A percentile compares a stretch with the other conserved stretches of the same genome.
Evolutionary conservation across 495 filamentous ascomycete genomes (phyloP).

Genomic region (Hypoxylon rickii): DNA sequence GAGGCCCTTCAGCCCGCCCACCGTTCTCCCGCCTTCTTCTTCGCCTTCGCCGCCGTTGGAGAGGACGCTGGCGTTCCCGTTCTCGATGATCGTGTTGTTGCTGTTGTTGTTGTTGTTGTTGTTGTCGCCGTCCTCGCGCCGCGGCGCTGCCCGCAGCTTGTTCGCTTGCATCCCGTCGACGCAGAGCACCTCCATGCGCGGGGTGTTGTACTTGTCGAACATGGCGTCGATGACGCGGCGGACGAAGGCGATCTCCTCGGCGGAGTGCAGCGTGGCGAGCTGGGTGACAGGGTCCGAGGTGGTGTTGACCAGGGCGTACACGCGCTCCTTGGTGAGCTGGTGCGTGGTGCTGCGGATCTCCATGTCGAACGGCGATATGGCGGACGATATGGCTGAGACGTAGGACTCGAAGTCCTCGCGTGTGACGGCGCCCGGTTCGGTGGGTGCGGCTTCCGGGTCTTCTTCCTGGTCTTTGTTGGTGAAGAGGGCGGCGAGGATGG

Average conservation of each 20-base stretch:
- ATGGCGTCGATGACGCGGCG: conserved; percentile 89
- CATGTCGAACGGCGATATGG: conserved; percentile 78
- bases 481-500: conserved; percentile 76
- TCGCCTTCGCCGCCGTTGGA: conserved; percentile 33
- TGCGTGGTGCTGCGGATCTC: conserved; percentile 77
- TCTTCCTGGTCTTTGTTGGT: conserved; percentile 52
- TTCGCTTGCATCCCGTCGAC: conserved; percentile 77
- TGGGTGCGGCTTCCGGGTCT: conserved; percentile 42
- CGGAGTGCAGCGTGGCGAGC: conserved; percentile 75
- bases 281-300: conserved; percentile 82
- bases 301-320: conserved; percentile 85
- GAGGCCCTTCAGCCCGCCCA: conserved; percentile 54
- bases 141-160: conserved; percentile 57
- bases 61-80: too few relatives aligned
- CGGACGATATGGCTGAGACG: conserved; percentile 69
- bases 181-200: conserved; percentile 76
- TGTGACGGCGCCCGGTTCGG: conserved; percentile 61
- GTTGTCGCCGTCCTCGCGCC: conserved; percentile 46
- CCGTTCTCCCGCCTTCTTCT: conserved; percentile 23
- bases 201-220: conserved; percentile 85
- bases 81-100: too few relatives aligned
- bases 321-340: conserved; percentile 59
- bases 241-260: conserved; percentile 89
- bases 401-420: conserved; percentile 69
- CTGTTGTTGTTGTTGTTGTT: too few relatives aligned